Conservation (phyloP, 306 rosid genomes). For the Ochetophila trinervis region DNA sequence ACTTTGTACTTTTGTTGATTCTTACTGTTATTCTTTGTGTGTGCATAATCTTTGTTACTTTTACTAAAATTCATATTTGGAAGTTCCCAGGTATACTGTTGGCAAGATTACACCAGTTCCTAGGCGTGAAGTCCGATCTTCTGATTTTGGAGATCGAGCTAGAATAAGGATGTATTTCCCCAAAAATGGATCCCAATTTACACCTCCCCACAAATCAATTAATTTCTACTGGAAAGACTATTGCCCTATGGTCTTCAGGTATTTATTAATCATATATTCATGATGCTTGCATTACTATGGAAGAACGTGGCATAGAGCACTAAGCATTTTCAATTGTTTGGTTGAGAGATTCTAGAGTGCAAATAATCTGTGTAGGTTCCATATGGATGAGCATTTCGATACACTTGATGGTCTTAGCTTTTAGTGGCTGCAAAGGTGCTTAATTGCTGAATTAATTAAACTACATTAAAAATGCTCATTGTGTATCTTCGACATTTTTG, state of each 20-base stretch:
- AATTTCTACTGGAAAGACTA: constrained; percentile 96
- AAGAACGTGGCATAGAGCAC: no score
- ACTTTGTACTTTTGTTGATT: background rate
- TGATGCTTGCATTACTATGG: constrained; percentile 24
- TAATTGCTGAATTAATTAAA: background rate
- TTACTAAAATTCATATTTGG: constrained; percentile 30
- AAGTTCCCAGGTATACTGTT: constrained; percentile 85
- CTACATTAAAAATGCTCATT: no score
- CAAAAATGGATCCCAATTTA: constrained; percentile 73
- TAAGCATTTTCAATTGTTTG: constrained; percentile 11
- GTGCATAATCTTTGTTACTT: background rate
- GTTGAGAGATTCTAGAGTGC: background rate
- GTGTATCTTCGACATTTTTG: no score
- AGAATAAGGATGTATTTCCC: constrained; percentile 94
- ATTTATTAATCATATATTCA: constrained; percentile 25
- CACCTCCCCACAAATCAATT: constrained; percentile 84
- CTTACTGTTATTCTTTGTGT: background rate
- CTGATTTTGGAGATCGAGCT: constrained; percentile 91
- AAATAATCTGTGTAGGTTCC: background rate
- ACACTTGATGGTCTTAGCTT: background rate
- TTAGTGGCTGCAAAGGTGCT: background rate
- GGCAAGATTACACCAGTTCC: constrained; percentile 98
- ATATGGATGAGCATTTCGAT: background rate
- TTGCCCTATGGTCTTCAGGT: constrained; percentile 99
- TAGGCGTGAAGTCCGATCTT: constrained; percentile 85